phyloP scores from a whole-genome alignment of 139 green algal genomes.

The Closterium sp. region DNA sequence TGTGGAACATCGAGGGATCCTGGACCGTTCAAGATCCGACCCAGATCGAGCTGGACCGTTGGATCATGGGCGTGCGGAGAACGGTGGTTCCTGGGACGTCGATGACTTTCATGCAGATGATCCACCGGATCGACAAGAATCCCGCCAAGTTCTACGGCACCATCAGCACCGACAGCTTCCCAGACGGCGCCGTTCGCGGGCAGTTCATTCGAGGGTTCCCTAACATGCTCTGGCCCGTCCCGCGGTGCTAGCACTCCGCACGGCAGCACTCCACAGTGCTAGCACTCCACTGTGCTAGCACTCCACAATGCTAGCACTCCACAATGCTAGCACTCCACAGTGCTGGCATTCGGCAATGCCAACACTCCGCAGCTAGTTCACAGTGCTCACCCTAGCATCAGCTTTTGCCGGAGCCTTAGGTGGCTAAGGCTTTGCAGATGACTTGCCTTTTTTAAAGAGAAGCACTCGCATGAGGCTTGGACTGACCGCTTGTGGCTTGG shows the following conservation, averaged over 20 bases:
- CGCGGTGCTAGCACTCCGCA: neutral
- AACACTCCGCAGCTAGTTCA: too few relatives aligned
- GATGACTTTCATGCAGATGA: neutral
- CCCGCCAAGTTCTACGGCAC: neutral
- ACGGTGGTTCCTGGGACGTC: neutral
- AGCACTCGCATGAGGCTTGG: too few relatives aligned
- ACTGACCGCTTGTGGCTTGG: too few relatives aligned
- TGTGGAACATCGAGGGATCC: neutral
- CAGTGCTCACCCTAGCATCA: too few relatives aligned
- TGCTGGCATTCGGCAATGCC: too few relatives aligned
- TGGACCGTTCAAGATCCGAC: neutral
- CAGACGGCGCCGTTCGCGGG: neutral
- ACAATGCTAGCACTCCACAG: too few relatives aligned
- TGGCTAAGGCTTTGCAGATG: too few relatives aligned
- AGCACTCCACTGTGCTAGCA: too few relatives aligned
- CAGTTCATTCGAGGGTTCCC: neutral
- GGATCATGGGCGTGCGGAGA: neutral
- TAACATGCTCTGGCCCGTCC: neutral
- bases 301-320: too few relatives aligned
- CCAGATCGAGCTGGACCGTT: neutral
- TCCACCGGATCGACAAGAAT: neutral
- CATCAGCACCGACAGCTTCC: neutral
- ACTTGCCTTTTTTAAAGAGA: too few relatives aligned
- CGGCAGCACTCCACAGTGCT: too few relatives aligned
- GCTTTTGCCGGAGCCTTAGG: too few relatives aligned